Percentiles rank a stretch among this genome's conserved stretches.
Evolutionary conservation across 1,139 yeast genomes (phyloP).

Genomic region (Candida tetrigidarum): DNA sequence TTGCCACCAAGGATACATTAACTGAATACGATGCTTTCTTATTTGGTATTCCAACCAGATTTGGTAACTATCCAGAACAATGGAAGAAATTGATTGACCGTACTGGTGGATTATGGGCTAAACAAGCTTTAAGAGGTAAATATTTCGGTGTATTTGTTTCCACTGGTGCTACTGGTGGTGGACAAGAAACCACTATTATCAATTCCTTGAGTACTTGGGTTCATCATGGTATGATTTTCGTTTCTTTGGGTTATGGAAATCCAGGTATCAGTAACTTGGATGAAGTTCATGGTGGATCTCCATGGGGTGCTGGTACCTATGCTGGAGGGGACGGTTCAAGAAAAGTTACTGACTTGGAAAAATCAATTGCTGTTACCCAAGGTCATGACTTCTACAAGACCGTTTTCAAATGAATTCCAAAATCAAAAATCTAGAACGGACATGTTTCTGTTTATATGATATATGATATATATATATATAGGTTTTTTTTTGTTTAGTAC

Average conservation of each 20-base stretch:
- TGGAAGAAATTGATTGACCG: slow-evolving; percentile 44
- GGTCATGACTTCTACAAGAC: slow-evolving; percentile 33
- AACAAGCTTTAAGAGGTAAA: slow-evolving; percentile 40
- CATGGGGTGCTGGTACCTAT: slow-evolving; percentile 48
- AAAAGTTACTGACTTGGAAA: slow-evolving; percentile 36
- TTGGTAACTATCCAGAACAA: slow-evolving; percentile 43
- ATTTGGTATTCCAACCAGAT: slow-evolving; percentile 45
- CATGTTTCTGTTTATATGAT: neutral
- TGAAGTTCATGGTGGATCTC: slow-evolving; percentile 44
- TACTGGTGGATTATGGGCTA: slow-evolving; percentile 44
- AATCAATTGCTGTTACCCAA: slow-evolving; percentile 36
- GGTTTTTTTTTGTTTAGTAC: neutral
- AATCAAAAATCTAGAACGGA: neutral
- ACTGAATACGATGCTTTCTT: slow-evolving; percentile 39
- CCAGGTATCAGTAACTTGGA: slow-evolving; percentile 31
- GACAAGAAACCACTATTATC: slow-evolving; percentile 42
- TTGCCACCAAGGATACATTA: slow-evolving; percentile 36
- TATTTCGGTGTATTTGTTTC: slow-evolving; percentile 42
- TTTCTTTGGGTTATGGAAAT: slow-evolving; percentile 43
- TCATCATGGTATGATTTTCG: slow-evolving; percentile 43
- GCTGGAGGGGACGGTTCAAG: slow-evolving; percentile 45
- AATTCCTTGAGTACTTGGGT: slow-evolving; percentile 36
- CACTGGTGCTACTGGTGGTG: slow-evolving; percentile 44
- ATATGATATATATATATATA: neutral
- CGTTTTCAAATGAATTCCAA: slow-evolving; percentile 3